Evolutionary conservation across 208 protist species (phyloP).

Genomic region (Naegleria fowleri): DNA sequence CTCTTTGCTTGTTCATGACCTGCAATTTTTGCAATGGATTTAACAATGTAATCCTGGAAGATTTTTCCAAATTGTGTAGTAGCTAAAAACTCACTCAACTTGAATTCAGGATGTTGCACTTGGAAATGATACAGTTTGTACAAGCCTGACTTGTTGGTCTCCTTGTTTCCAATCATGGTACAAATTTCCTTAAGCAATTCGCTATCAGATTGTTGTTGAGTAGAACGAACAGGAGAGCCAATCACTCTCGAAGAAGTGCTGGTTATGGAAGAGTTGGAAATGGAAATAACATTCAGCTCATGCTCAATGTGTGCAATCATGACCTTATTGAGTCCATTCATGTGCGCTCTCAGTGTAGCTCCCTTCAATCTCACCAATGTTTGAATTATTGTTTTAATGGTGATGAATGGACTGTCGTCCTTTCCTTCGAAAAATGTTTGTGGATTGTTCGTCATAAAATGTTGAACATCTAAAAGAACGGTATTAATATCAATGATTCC

Average conservation of each 20-base stretch:
- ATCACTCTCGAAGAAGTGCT: background rate
- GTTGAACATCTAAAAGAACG: conserved; percentile 67
- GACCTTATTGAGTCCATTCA: conserved; percentile 29
- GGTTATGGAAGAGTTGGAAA: background rate
- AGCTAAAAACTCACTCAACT: background rate
- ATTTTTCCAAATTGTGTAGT: conserved; percentile 20
- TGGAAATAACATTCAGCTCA: background rate
- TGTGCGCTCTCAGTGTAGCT: background rate
- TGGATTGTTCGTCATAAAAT: conserved; percentile 73
- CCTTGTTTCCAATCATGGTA: background rate
- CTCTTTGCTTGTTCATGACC: background rate
- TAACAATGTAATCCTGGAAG: conserved; percentile 37
- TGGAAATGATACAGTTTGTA: background rate
- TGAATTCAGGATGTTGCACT: background rate
- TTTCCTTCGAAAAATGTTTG: conserved; percentile 69
- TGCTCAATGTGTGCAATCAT: conserved; percentile 39
- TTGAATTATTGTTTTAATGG: conserved; percentile 75
- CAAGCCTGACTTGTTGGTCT: background rate
- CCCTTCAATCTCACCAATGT: conserved; percentile 43
- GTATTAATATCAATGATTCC: conserved; percentile 49
- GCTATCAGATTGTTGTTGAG: background rate
- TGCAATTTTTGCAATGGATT: conserved; percentile 16
- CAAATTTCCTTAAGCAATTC: background rate
- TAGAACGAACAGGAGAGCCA: background rate
- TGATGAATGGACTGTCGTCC: conserved; percentile 71